Base-by-base conservation (phyloP, 352 stramenopile genomes). In the Pythium aphanidermatum region DNA sequence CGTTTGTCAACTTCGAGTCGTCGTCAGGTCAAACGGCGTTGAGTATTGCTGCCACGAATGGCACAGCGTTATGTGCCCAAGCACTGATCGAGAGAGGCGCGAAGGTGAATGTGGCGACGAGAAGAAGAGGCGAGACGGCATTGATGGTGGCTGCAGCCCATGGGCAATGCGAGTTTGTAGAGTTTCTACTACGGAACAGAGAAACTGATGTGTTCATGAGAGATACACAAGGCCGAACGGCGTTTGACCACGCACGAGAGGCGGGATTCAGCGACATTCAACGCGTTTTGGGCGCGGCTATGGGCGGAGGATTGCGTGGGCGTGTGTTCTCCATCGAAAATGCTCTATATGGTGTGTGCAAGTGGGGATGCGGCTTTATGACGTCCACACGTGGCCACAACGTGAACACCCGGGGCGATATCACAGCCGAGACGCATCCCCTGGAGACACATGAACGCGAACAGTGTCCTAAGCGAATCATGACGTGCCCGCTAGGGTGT, bases 351-450 rank as follows among this genome's bases (percentile, higher is more conserved):
- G 64, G 69, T 0, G 62, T 83, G 0, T 88, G 75, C 33, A 79
- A 79, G 26, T 84, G 71, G 70, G 75, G 73, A 14, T 88, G 75
- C 17, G 70, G 75, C 5, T 73, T 83, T 43, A 68, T 88, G 63
- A 42, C 60, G 11, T 32, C 39, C 4, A 46, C 52, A 3, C 50
- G 71, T 2, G 64, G 38, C 12, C 58, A 79, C 35, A 21, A 46
- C 0, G 62, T 72, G 2, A 46, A 30, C n/a, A 19, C 19, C n/a
- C 16, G 60, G 13, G 43, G 58, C 30, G 37, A 43, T 4, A 35
- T 78, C 14, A 10, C 74, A 1, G 49, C 64, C 19, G 46, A 65
- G 24, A 68, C 50, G 2, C 57, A 68, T 24, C 74, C 74, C 4
- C 44, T 86, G 4, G 46, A 58, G 13, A 43, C 65, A 0, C 76